Percentiles rank a stretch among this genome's conserved stretches.
Evolutionary conservation across 306 rosid genomes (phyloP).

Genomic region (Castanopsis chinensis): DNA sequence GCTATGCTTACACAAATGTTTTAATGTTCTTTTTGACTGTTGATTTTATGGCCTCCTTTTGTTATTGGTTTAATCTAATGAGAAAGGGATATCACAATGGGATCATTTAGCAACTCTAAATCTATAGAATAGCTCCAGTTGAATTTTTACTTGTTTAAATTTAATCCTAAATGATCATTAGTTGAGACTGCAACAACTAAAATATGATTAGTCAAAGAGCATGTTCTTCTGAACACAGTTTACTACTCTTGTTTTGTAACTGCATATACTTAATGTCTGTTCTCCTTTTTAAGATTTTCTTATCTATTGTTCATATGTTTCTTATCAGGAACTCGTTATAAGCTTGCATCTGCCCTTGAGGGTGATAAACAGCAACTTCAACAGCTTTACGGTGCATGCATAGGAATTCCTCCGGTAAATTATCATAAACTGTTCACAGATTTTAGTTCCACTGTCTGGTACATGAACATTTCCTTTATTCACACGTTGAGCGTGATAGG

Average conservation of each 20-base stretch:
- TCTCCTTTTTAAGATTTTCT: not conserved
- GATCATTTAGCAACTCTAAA: not conserved
- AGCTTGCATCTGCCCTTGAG: slow-evolving; percentile 5
- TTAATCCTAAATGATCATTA: not conserved
- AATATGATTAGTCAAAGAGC: not conserved
- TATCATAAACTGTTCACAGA: not conserved
- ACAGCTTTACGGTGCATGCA: slow-evolving; percentile 1
- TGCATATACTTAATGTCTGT: not conserved
- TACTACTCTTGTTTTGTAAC: not conserved
- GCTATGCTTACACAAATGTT: not conserved
- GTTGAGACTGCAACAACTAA: not conserved
- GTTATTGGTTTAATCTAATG: no score
- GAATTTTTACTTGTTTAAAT: not conserved
- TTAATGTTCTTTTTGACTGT: not conserved
- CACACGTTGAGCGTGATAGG: not conserved
- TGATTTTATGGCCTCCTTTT: not conserved
- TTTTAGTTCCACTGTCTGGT: not conserved
- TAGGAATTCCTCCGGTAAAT: slow-evolving; percentile 10
- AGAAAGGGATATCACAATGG: no score
- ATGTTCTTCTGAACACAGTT: not conserved
- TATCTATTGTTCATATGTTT: not conserved
- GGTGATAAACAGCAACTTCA: slow-evolving; percentile 15
- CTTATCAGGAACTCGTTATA: slow-evolving; percentile 7
- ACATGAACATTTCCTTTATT: not conserved
- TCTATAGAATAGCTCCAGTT: not conserved